Evolutionary conservation across 768 basidiomycete species (phyloP).

Genomic region (Lentinus tigrinus): DNA sequence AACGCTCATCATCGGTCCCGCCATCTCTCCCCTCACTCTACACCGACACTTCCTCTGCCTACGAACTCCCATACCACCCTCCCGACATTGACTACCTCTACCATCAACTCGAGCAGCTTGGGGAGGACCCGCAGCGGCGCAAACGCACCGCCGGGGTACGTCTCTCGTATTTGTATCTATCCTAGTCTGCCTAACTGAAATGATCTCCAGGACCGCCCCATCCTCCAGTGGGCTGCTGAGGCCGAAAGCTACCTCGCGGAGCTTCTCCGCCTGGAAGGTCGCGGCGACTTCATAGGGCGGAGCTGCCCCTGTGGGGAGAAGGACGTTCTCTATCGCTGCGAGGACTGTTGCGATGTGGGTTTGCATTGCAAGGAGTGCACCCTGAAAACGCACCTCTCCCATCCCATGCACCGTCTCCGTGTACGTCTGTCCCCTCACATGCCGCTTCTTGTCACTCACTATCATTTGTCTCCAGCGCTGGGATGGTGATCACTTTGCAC

Average conservation of each 20-base stretch:
- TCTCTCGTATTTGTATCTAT: neutral
- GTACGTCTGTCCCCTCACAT: slow-evolving; percentile 7
- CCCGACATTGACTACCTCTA: neutral
- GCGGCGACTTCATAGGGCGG: neutral
- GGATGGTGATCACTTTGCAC: neutral
- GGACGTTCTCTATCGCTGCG: neutral
- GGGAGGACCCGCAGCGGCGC: neutral
- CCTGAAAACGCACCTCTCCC: neutral
- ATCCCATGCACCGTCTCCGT: slow-evolving; percentile 21
- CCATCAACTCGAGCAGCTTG: neutral
- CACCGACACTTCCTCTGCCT: neutral
- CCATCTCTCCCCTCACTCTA: neutral
- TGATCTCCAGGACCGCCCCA: neutral
- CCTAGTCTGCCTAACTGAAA: neutral
- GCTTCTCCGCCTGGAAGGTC: slow-evolving; percentile 7
- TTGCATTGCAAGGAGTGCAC: neutral
- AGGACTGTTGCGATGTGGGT: neutral
- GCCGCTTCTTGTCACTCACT: neutral
- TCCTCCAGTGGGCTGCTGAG: neutral
- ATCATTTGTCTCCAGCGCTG: neutral
- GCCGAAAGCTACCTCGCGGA: neutral
- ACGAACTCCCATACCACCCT: neutral
- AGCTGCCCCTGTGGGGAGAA: neutral
- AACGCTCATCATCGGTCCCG: neutral
- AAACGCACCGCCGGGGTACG: neutral